Conservation (phyloP, 1,139 yeast genomes). For the Yamadazyma triangularis region DNA sequence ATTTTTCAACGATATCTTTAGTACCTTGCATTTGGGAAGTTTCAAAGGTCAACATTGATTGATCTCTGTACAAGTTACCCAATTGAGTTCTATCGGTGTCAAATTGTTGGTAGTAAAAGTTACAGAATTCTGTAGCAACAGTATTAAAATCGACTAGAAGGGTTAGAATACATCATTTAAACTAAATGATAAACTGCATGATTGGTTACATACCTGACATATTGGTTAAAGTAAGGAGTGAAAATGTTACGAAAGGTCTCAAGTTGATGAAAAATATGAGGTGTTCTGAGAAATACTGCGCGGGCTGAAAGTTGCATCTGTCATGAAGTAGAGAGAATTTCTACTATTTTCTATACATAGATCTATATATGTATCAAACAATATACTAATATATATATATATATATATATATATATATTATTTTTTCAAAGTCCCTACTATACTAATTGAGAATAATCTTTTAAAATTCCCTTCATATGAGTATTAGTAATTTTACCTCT, state of each 20-base stretch:
- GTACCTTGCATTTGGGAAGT: slow-evolving; percentile 94
- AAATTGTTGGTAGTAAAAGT: slow-evolving; percentile 92
- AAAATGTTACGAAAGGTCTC: slow-evolving; percentile 3
- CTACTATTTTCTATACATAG: too few relatives aligned
- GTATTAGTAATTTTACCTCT: slow-evolving; percentile 92
- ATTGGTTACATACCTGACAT: slow-evolving; percentile 14
- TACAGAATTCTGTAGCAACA: slow-evolving; percentile 78
- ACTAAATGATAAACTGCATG: too few relatives aligned
- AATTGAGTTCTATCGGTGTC: slow-evolving; percentile 89
- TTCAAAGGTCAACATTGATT: slow-evolving; percentile 97
- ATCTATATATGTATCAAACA: too few relatives aligned
- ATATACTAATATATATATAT: too few relatives aligned
- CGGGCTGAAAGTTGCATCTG: too few relatives aligned
- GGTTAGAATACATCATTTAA: neutral
- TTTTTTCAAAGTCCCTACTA: too few relatives aligned
- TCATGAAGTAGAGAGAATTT: too few relatives aligned
- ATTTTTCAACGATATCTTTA: slow-evolving; percentile 85
- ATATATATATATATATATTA: too few relatives aligned
- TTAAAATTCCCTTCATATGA: slow-evolving; percentile 92
- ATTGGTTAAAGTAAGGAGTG: slow-evolving; percentile 2
- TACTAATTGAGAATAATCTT: slow-evolving; percentile 62
- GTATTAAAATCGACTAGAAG: slow-evolving; percentile 73
- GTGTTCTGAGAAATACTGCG: too few relatives aligned
- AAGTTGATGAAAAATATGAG: too few relatives aligned
- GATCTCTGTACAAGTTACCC: slow-evolving; percentile 92